Evolutionary conservation across 139 green algal species (phyloP).

Genomic region (Auxenochlorella pyrenoidosa): DNA sequence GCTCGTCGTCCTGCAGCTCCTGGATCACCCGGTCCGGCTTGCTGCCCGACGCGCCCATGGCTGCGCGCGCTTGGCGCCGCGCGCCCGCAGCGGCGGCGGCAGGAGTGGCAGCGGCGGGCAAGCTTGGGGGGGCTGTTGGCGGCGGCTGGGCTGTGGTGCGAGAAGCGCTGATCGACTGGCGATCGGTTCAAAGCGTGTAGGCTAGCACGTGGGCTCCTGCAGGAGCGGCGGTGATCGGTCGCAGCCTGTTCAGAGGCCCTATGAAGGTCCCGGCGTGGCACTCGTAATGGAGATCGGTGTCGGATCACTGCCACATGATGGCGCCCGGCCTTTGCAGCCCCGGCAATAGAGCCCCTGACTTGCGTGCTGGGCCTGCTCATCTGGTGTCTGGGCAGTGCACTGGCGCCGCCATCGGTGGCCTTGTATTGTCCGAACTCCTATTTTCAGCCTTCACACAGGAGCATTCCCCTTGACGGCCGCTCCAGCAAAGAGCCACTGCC

Average conservation of each 20-base stretch:
- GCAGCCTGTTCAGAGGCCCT: no score
- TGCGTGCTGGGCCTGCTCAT: no score
- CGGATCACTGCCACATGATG: no score
- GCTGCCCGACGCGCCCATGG: constrained; percentile 52
- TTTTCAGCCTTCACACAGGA: no score
- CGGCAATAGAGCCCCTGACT: background rate
- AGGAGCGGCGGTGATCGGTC: background rate
- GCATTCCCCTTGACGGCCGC: no score
- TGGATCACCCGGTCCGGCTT: constrained; percentile 58
- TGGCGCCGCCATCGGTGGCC: no score
- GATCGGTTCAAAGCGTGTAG: background rate
- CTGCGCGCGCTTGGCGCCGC: background rate
- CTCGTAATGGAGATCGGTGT: no score
- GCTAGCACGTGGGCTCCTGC: no score
- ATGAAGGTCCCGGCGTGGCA: no score
- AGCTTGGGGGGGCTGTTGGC: background rate
- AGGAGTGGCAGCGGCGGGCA: background rate
- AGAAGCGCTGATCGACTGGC: background rate
- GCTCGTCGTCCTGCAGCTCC: constrained; percentile 83
- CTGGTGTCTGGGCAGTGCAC: no score
- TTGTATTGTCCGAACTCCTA: no score
- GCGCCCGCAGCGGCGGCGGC: background rate
- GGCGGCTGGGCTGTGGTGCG: background rate
- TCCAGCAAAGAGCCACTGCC: no score
- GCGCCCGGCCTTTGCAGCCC: background rate